Conservation (phyloP, 495 filamentous ascomycete genomes). For the Penicillium subrubescens region DNA sequence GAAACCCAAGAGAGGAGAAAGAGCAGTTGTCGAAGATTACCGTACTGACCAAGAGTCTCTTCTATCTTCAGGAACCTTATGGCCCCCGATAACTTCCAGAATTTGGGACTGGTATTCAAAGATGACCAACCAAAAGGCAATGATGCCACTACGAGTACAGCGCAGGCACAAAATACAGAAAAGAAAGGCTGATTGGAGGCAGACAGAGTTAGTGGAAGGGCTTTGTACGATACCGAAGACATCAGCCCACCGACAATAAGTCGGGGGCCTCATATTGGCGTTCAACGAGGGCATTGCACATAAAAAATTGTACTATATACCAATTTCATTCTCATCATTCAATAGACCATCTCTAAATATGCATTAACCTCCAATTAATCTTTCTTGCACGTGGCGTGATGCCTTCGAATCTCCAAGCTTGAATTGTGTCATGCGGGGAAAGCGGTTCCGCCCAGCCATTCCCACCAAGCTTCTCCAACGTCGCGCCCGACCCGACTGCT, state of each 20-base stretch:
- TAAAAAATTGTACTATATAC: constrained; percentile 19
- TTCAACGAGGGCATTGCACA: constrained; percentile 27
- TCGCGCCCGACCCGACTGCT: constrained; percentile 12
- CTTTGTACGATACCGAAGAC: constrained; percentile 26
- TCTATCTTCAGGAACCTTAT: constrained; percentile 76
- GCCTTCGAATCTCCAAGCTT: constrained; percentile 1
- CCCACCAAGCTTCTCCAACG: constrained; percentile 15
- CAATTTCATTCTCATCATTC: not conserved
- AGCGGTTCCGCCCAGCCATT: constrained; percentile 22
- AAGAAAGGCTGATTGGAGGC: constrained; percentile 8
- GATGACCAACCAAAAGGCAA: constrained; percentile 28
- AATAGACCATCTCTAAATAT: not conserved
- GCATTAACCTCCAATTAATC: not conserved
- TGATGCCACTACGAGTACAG: not conserved
- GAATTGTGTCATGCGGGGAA: constrained; percentile 25
- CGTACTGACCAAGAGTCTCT: constrained; percentile 9
- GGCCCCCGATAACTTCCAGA: constrained; percentile 91
- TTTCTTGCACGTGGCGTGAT: not conserved
- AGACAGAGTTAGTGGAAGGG: not conserved
- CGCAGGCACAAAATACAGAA: constrained; percentile 6
- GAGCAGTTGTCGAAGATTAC: not conserved
- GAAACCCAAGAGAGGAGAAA: not conserved
- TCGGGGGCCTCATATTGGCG: constrained; percentile 13
- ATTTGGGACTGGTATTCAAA: constrained; percentile 77
- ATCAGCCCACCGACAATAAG: constrained; percentile 8